Base-by-base conservation (phyloP, 2,329 filamentous ascomycete species). In the Metarhizium sp. region DNA sequence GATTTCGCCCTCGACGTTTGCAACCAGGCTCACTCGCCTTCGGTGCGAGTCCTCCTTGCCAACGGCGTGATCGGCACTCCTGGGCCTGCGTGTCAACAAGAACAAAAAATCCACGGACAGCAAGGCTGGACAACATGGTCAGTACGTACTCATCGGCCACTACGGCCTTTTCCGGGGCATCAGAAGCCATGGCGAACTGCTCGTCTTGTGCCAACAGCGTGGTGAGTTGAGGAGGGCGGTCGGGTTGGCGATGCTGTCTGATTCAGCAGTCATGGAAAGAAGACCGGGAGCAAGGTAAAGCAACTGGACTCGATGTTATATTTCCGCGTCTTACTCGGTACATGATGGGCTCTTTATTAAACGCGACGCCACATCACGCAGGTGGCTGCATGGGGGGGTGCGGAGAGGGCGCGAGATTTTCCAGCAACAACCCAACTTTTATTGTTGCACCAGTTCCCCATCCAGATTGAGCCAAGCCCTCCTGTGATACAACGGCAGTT, bases 1-100 rank as follows among this genome's bases (percentile, higher is more conserved):
- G 43, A 69, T 67, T 45, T 70, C 68, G 51, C 64, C 66, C 53
- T 64, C 62, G 32, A 62, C 14, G 34, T 62, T 62, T 14, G 64
- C 57, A 11, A 55, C 50, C 38, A 66, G 54, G 6, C 54, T 54
- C 29, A 56, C 50, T 13, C 45, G 45, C 32, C 48, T 50, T 10
- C 14, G 53, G 20, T 50, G 53, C 7, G 40, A 32, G n/a, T 18
- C 14, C 13, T 32, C 25, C 14, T 43, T 51, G 25, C 13, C 36
- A 11, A 38, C 14, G 30, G 34, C 25, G 14, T 42, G 29, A 34
- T 30, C 45, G 45, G 30, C 14, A 30, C 45, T 29, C 3, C 25
- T 30, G 13, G 13, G 16, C 20, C 42, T 18, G 7, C 6, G 42
- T 20, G 42, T 45, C n/a, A 45, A 20, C 18, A 18, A 45, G 16